A percentile compares a stretch with the other conserved stretches of the same genome.
Conservation (phyloP, 768 basidiomycete species). For the Amanita rubescens region DNA sequence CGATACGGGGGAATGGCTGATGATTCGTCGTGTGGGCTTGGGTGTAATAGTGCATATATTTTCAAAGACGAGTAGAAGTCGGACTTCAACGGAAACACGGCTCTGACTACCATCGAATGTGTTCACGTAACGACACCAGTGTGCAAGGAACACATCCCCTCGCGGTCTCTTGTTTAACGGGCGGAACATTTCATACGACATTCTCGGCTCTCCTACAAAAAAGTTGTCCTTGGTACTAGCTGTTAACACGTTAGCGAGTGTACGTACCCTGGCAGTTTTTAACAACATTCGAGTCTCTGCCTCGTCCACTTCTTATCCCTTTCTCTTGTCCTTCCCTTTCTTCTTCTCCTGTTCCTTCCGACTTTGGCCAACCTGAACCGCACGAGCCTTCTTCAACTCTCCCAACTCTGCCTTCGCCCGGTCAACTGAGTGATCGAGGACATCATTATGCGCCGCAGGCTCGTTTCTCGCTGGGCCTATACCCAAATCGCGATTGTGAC, state of each 20-base stretch:
- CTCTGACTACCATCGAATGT: too few relatives aligned
- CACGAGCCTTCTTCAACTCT: constrained; percentile 56
- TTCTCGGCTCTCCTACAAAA: constrained; percentile 94
- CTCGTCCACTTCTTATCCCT: constrained; percentile 37
- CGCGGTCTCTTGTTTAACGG: constrained; percentile 80
- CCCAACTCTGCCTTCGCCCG: constrained; percentile 63
- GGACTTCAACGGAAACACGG: too few relatives aligned
- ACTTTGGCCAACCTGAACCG: constrained; percentile 31
- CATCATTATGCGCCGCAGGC: constrained; percentile 36
- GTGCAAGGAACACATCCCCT: constrained; percentile 82
- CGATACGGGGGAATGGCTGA: constrained; percentile 23
- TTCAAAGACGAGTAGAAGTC: constrained; percentile 12
- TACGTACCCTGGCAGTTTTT: constrained; percentile 84
- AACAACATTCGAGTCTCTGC: constrained; percentile 67
- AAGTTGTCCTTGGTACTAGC: too few relatives aligned
- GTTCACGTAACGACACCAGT: too few relatives aligned
- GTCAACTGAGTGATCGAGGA: constrained; percentile 61
- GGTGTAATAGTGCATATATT: constrained; percentile 11
- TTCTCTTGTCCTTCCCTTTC: constrained; percentile 28
- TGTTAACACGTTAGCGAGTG: neutral
- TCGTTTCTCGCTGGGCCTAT: neutral
- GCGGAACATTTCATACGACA: constrained; percentile 89
- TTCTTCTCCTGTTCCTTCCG: constrained; percentile 31
- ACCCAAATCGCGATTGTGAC: neutral
- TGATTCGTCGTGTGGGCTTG: constrained; percentile 16